Base-by-base conservation (phyloP, 108 stramenopile genomes). In the Conticribra weissflogii region DNA sequence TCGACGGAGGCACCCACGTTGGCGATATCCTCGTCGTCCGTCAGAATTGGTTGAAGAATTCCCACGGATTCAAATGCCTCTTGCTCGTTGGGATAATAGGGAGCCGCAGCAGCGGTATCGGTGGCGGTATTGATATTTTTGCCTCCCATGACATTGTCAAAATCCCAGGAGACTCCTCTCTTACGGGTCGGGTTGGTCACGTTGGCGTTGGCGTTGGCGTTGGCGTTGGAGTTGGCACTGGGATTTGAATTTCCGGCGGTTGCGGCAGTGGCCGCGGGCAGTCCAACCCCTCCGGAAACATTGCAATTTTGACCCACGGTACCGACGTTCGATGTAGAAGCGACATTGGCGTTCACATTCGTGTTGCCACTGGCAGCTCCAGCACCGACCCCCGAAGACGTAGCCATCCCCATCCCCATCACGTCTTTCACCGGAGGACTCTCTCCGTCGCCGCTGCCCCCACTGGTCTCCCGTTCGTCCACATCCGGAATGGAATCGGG, bases 91-190 rank as follows among this genome's bases (percentile, higher is more conserved):
- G n/a, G n/a, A n/a, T n/a, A n/a, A n/a, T n/a, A n/a, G n/a, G n/a
- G n/a, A n/a, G n/a, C n/a, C n/a, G n/a, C n/a, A n/a, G n/a, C n/a
- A n/a, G n/a, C n/a, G n/a, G n/a, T n/a, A n/a, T n/a, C 7, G 29
- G 18, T 31, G 25, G 18, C 44, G 19, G 25, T n/a, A n/a, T n/a
- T n/a, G n/a, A n/a, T n/a, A n/a, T n/a, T n/a, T n/a, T n/a, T n/a
- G n/a, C 25, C 71, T 5, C 21, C 33, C 36, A 53, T 33, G 23
- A 32, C 45, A 55, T 44, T 14, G 22, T 34, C 48, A 47, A 72
- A 54, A 50, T 74, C 72, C 77, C 77, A 78, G 28, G 45, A 48
- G 14, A 78, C 77, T 22, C 77, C 77, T 2, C 77, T 47, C 51
- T 52, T 41, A 5, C 72, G 36, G 36, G 28, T 50, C 59, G 14